Conservation (phyloP, 371 early-diverging fungal genomes). For the Mortierella polycephala region DNA sequence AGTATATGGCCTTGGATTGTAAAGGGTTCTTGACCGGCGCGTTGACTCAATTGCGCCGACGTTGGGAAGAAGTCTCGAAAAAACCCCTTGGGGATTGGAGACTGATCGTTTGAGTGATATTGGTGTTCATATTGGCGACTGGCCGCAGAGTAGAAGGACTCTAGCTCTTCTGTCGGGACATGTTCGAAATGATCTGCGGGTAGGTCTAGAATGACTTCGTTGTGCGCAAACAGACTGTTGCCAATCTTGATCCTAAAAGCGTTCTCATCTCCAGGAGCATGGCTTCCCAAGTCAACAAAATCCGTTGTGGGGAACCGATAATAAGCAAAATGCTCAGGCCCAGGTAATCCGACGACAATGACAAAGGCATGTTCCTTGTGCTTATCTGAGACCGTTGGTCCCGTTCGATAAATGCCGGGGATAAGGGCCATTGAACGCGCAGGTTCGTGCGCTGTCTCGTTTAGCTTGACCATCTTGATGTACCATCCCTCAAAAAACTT, state of each 20-base stretch:
- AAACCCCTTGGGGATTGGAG: slow-evolving; percentile 4
- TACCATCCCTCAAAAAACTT: slow-evolving; percentile 58
- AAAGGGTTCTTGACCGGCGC: slow-evolving; percentile 11
- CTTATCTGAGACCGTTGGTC: neutral
- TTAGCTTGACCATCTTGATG: slow-evolving; percentile 43
- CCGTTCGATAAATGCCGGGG: slow-evolving; percentile 48
- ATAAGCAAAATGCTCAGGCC: slow-evolving; percentile 32
- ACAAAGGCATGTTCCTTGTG: slow-evolving; percentile 53
- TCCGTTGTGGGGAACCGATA: slow-evolving; percentile 47
- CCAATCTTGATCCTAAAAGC: slow-evolving; percentile 45
- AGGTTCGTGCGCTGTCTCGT: neutral
- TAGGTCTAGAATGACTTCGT: slow-evolving; percentile 38
- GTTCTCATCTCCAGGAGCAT: slow-evolving; percentile 4
- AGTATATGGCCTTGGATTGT: slow-evolving; percentile 24
- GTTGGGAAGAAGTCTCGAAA: slow-evolving; percentile 29
- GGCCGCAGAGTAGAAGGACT: slow-evolving; percentile 17
- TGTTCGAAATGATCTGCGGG: slow-evolving; percentile 28
- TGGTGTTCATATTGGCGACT: slow-evolving; percentile 22
- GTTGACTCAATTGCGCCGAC: neutral
- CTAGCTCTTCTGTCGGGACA: slow-evolving; percentile 32
- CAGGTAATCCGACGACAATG: slow-evolving; percentile 36
- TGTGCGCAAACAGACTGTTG: slow-evolving; percentile 43
- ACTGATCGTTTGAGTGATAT: neutral
- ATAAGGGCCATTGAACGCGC: slow-evolving; percentile 42
- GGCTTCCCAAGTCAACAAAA: slow-evolving; percentile 20